Evolutionary conservation across 176 grass and related monocot genomes (phyloP).

Genomic region (Leersia perrieri): DNA sequence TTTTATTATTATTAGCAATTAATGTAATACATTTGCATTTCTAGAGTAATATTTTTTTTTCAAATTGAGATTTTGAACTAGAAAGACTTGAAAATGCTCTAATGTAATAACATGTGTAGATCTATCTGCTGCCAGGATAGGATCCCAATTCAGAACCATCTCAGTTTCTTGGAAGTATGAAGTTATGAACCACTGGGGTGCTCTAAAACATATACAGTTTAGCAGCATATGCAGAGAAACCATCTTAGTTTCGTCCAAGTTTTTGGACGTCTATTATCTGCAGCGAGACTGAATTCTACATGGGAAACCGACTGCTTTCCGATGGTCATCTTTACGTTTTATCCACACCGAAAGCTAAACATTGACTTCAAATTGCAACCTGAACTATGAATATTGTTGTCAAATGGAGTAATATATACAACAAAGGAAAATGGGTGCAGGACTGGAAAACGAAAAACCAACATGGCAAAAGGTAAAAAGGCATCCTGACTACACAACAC

Average conservation of each 20-base stretch:
- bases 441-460: neutral
- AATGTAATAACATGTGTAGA: no score
- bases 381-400: slow-evolving; percentile 34
- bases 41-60: no score
- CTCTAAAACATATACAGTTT: neutral
- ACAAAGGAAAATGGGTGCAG: neutral
- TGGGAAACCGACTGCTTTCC: neutral
- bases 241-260: neutral
- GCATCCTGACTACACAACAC: slow-evolving; percentile 33
- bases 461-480: neutral
- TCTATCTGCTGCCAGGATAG: no score
- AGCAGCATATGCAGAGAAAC: neutral
- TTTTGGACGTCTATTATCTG: neutral
- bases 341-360: neutral
- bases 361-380: slow-evolving; percentile 20
- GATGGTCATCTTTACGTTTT: neutral
- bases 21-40: no score
- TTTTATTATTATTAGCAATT: no score
- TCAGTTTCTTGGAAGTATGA: neutral
- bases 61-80: no score
- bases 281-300: neutral
- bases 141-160: neutral
- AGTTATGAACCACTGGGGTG: neutral
- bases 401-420: slow-evolving; percentile 39
- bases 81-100: no score